These are phyloP conservation scores for Starmerella bombicola DNA, from an alignment of 805 yeast species.

Conservation along the genomic window DNA sequence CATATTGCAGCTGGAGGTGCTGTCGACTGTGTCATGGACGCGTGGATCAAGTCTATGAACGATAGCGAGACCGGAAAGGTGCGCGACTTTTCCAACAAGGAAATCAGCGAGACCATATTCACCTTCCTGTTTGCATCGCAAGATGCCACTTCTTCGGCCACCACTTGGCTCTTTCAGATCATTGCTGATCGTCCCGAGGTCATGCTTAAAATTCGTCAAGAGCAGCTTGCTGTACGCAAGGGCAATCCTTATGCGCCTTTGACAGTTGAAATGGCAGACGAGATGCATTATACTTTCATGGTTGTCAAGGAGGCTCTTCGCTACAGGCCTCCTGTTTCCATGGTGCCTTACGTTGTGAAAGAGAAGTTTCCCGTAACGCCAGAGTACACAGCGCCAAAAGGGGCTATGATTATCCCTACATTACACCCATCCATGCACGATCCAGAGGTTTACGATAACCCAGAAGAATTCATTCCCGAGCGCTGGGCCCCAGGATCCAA, in stretches of 20 bases:
- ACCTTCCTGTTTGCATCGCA: conserved; percentile 95
- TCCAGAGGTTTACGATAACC: conserved; percentile 90
- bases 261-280: conserved; percentile 59
- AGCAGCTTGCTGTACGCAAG: conserved; percentile 71
- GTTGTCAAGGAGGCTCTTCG: conserved; percentile 88
- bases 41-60: conserved; percentile 81
- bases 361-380: conserved; percentile 71
- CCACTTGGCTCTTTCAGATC: conserved; percentile 96
- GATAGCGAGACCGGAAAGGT: conserved; percentile 46
- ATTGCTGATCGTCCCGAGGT: conserved; percentile 94
- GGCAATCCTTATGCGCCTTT: conserved; percentile 57
- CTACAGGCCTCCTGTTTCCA: conserved; percentile 91
- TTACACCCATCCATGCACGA: conserved; percentile 93
- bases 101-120: conserved; percentile 91
- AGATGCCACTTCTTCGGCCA: conserved; percentile 93
- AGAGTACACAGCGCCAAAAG: conserved; percentile 86
- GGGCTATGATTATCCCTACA: conserved; percentile 93
- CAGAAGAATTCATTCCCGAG: conserved; percentile 90
- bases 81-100: conserved; percentile 78
- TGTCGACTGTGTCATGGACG: conserved; percentile 86
- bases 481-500: conserved; percentile 73
- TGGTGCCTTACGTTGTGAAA: conserved; percentile 96
- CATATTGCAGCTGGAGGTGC: conserved; percentile 65
- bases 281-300: conserved; percentile 79
- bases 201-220: conserved; percentile 73